These are phyloP conservation scores for Primulina huaijiensis DNA, from an alignment of 257 asterid genomes.

Conservation along the genomic window DNA sequence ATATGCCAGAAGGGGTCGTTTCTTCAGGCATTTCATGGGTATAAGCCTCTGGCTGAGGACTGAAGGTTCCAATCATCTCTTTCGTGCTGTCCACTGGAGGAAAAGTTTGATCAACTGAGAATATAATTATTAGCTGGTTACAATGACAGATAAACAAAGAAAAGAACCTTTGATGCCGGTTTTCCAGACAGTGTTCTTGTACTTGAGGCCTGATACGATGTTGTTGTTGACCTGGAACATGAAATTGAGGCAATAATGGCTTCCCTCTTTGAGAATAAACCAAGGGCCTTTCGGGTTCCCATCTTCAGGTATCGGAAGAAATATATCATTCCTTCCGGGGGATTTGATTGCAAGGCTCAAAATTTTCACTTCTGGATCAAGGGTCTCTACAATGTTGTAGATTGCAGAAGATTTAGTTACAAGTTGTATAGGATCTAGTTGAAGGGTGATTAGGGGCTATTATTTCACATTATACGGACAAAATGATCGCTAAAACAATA, in stretches of 20 bases:
- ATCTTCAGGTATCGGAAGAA: slow-evolving; percentile 61
- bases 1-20: slow-evolving; percentile 50
- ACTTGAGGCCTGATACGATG: slow-evolving; percentile 72
- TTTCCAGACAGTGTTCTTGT: slow-evolving; percentile 76
- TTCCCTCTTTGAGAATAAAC: slow-evolving; percentile 82
- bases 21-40: slow-evolving; percentile 51
- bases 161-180: slow-evolving; percentile 68
- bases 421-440: background rate
- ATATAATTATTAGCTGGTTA: too few species aligned
- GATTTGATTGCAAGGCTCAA: slow-evolving; percentile 65
- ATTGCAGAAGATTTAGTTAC: background rate
- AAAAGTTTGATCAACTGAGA: background rate
- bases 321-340: slow-evolving; percentile 61
- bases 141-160: background rate
- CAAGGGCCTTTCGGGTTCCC: slow-evolving; percentile 65
- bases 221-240: slow-evolving; percentile 69
- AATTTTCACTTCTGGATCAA: slow-evolving; percentile 77
- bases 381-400: slow-evolving; percentile 45
- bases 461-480: too few species aligned
- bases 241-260: slow-evolving; percentile 55
- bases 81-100: slow-evolving; percentile 44
- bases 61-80: slow-evolving; percentile 49
- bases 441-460: too few species aligned
- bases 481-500: too few species aligned
- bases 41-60: slow-evolving; percentile 47